Percentiles rank a stretch among this genome's conserved stretches.
These are phyloP conservation scores for Diplocarpon rosae DNA, from an alignment of 2,329 filamentous ascomycete genomes.

Conservation along the genomic window DNA sequence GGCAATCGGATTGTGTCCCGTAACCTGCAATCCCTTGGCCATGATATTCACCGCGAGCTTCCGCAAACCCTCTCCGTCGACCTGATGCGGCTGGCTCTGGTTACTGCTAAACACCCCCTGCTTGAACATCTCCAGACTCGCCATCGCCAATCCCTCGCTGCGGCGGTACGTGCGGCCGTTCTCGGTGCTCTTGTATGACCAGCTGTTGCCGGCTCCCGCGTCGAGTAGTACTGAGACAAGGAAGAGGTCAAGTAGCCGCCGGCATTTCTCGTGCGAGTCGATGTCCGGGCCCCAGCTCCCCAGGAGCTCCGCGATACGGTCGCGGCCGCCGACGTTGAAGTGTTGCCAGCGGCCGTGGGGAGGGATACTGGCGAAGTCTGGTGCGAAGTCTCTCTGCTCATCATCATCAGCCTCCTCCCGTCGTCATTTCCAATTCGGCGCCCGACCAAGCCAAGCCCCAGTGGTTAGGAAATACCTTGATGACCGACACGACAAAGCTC, in stretches of 20 bases:
- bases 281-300: slow-evolving; percentile 57
- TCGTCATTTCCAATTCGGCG: too few species aligned
- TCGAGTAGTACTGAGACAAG: slow-evolving; percentile 73
- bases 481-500: slow-evolving; percentile 60
- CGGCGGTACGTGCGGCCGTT: slow-evolving; percentile 73
- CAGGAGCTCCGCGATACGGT: slow-evolving; percentile 61
- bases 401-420: background rate
- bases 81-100: slow-evolving; percentile 70
- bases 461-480: slow-evolving; percentile 31
- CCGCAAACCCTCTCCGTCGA: slow-evolving; percentile 72
- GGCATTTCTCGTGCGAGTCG: slow-evolving; percentile 62
- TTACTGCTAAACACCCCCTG: slow-evolving; percentile 79
- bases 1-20: slow-evolving; percentile 67
- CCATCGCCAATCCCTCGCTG: slow-evolving; percentile 77
- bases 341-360: slow-evolving; percentile 81
- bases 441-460: too few species aligned
- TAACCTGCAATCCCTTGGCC: slow-evolving; percentile 75
- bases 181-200: slow-evolving; percentile 88
- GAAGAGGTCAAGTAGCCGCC: slow-evolving; percentile 68
- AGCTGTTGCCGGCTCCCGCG: slow-evolving; percentile 79
- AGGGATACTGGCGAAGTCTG: slow-evolving; percentile 63
- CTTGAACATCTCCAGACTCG: slow-evolving; percentile 85
- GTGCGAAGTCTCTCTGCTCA: slow-evolving; percentile 54
- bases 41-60: slow-evolving; percentile 64
- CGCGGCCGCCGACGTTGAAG: slow-evolving; percentile 68